Percentiles rank a stretch among this genome's conserved stretches.
phyloP scores from a whole-genome alignment of 2,329 filamentous ascomycete genomes.

The Fusarium sp. region DNA sequence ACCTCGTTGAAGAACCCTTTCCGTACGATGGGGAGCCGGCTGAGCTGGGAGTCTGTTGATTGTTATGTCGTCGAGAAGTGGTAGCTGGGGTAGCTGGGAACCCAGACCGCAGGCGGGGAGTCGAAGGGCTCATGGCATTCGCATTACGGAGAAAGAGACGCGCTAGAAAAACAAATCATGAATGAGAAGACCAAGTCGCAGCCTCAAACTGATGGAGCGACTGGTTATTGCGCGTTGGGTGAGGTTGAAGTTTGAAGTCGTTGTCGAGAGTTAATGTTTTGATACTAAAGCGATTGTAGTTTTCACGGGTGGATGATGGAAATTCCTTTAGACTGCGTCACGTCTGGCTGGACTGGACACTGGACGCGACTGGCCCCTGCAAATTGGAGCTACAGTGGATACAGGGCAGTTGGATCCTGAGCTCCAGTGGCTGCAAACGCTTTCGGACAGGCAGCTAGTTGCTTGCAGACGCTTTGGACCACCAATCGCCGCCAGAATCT shows the following conservation, averaged over 20 bases:
- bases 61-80: slow-evolving; percentile 53
- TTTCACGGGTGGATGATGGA: slow-evolving; percentile 45
- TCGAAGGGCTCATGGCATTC: slow-evolving; percentile 83
- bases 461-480: neutral
- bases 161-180: slow-evolving; percentile 36
- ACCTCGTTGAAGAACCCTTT: slow-evolving; percentile 48
- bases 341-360: slow-evolving; percentile 49
- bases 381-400: slow-evolving; percentile 39
- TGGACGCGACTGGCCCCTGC: slow-evolving; percentile 49
- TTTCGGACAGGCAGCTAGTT: neutral
- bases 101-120: slow-evolving; percentile 84
- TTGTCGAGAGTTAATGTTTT: slow-evolving; percentile 33
- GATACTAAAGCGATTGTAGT: slow-evolving; percentile 31
- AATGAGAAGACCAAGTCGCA: slow-evolving; percentile 21
- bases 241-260: slow-evolving; percentile 25
- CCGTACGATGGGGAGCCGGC: slow-evolving; percentile 49
- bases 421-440: slow-evolving; percentile 9
- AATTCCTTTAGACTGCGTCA: slow-evolving; percentile 52
- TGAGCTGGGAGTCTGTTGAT: slow-evolving; percentile 51
- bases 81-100: slow-evolving; percentile 80
- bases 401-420: slow-evolving; percentile 6
- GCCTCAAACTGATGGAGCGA: slow-evolving; percentile 15
- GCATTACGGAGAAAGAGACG: slow-evolving; percentile 64
- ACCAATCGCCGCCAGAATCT: neutral
- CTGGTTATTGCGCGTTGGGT: slow-evolving; percentile 30